phyloP scores from a whole-genome alignment of 192 early-diverging fungal species.

The Thoreauomyces humboldtii region DNA sequence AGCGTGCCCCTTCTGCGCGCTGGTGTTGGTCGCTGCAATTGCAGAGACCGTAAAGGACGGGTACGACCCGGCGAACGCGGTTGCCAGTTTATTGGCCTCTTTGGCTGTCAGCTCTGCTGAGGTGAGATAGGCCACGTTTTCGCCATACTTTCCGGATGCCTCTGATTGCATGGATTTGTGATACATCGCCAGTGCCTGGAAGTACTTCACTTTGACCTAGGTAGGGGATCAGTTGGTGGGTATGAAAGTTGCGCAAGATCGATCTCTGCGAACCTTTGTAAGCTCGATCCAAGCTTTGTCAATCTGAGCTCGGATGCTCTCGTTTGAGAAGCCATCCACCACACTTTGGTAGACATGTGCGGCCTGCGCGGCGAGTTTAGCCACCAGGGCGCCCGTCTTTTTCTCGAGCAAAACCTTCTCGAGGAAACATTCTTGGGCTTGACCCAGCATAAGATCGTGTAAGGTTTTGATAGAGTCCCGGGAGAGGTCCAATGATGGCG shows the following conservation, averaged over 20 bases:
- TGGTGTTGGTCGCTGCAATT: slow-evolving; percentile 44
- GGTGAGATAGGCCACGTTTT: slow-evolving; percentile 72
- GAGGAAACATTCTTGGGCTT: slow-evolving; percentile 91
- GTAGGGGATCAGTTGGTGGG: neutral
- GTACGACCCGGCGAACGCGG: slow-evolving; percentile 59
- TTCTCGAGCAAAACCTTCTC: slow-evolving; percentile 84
- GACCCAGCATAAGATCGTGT: slow-evolving; percentile 83
- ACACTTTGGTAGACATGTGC: slow-evolving; percentile 65
- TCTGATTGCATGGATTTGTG: slow-evolving; percentile 77
- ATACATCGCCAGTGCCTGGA: slow-evolving; percentile 82
- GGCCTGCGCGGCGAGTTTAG: slow-evolving; percentile 76
- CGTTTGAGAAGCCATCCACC: slow-evolving; percentile 69
- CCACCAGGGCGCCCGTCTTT: slow-evolving; percentile 83
- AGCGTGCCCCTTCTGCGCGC: slow-evolving; percentile 21
- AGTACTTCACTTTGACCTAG: slow-evolving; percentile 87
- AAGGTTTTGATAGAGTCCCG: slow-evolving; percentile 86
- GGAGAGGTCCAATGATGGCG: slow-evolving; percentile 88
- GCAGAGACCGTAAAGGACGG: slow-evolving; percentile 58
- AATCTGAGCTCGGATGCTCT: slow-evolving; percentile 65
- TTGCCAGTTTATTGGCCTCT: slow-evolving; percentile 78
- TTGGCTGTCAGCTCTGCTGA: slow-evolving; percentile 80
- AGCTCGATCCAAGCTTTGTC: slow-evolving; percentile 81
- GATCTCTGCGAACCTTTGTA: slow-evolving; percentile 60
- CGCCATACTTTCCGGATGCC: slow-evolving; percentile 78
- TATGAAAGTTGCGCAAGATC: neutral